These are phyloP conservation scores for Cucurbita argyrosperma DNA, from an alignment of 306 rosid genomes.

Conservation along the genomic window DNA sequence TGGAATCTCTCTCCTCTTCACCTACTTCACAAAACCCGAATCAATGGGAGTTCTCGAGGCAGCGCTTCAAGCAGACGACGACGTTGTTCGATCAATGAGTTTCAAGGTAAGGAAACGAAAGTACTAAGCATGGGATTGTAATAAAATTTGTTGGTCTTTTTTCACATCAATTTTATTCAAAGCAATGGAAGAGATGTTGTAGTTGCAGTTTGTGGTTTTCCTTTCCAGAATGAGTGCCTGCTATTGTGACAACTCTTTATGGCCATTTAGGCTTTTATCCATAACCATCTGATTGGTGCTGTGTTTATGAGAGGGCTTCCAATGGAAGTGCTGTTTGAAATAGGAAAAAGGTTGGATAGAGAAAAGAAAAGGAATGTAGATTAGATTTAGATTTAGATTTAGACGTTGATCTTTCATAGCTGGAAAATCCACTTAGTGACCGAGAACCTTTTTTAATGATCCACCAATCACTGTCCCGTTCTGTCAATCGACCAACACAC, in stretches of 20 bases:
- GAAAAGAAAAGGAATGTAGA: background rate
- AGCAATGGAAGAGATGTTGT: conserved; percentile 5
- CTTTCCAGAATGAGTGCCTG: background rate
- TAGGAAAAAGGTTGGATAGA: background rate
- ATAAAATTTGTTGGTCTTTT: background rate
- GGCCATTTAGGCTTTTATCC: background rate
- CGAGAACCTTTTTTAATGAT: background rate
- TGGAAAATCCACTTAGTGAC: background rate
- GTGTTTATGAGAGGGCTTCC: background rate
- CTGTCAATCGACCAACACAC: background rate
- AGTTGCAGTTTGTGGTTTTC: background rate
- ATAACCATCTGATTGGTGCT: background rate
- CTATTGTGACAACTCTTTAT: background rate
- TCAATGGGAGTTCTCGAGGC: conserved; percentile 38
- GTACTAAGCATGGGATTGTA: background rate
- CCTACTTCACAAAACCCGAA: conserved; percentile 78
- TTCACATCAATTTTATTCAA: background rate
- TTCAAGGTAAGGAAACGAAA: conserved; percentile 69
- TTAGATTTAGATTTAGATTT: background rate
- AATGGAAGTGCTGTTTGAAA: background rate
- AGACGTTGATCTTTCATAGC: background rate
- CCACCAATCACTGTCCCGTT: background rate
- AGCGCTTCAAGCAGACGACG: conserved; percentile 43
- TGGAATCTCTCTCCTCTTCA: conserved; percentile 77
- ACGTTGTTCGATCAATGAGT: conserved; percentile 50